phyloP scores from a whole-genome alignment of 352 stramenopile species.

The Phytophthora sp. region DNA sequence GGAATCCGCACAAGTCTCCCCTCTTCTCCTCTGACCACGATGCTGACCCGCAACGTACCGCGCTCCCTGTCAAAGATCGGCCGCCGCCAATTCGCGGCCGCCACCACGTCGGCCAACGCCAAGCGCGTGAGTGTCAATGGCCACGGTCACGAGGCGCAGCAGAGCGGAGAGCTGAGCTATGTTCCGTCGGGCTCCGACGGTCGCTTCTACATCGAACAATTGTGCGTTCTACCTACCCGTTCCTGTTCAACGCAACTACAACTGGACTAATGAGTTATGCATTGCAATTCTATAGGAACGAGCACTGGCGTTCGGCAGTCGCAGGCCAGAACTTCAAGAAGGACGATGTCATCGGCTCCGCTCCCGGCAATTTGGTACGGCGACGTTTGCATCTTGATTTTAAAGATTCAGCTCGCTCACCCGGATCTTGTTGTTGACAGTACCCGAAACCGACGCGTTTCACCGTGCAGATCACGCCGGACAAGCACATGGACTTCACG shows the following conservation, averaged over 20 bases:
- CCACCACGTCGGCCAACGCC: constrained; percentile 28
- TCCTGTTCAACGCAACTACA: background rate
- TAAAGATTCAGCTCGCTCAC: constrained; percentile 6
- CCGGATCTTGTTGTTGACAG: constrained; percentile 29
- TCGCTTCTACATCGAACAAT: constrained; percentile 75
- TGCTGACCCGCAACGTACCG: constrained; percentile 38
- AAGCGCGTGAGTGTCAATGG: constrained; percentile 27
- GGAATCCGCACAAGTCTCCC: constrained; percentile 2
- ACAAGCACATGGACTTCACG: constrained; percentile 86
- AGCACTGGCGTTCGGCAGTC: constrained; percentile 78
- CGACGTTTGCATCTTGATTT: background rate
- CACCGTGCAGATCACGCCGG: constrained; percentile 77
- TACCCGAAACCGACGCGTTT: constrained; percentile 71
- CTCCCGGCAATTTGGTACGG: constrained; percentile 74
- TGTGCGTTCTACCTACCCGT: constrained; percentile 28
- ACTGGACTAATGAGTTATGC: background rate
- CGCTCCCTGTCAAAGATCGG: constrained; percentile 26
- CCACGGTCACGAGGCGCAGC: constrained; percentile 22
- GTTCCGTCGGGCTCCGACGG: constrained; percentile 64
- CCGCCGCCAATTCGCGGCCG: constrained; percentile 55
- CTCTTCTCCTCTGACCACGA: constrained; percentile 1
- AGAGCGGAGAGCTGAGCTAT: constrained; percentile 51
- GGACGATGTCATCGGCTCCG: constrained; percentile 73
- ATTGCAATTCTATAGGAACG: constrained; percentile 32
- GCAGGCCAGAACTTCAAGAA: constrained; percentile 67